Percentiles rank a stretch among this genome's conserved stretches.
Evolutionary conservation across 2,329 filamentous ascomycete genomes (phyloP).

Genomic region (Dryadomyces quercivorus): DNA sequence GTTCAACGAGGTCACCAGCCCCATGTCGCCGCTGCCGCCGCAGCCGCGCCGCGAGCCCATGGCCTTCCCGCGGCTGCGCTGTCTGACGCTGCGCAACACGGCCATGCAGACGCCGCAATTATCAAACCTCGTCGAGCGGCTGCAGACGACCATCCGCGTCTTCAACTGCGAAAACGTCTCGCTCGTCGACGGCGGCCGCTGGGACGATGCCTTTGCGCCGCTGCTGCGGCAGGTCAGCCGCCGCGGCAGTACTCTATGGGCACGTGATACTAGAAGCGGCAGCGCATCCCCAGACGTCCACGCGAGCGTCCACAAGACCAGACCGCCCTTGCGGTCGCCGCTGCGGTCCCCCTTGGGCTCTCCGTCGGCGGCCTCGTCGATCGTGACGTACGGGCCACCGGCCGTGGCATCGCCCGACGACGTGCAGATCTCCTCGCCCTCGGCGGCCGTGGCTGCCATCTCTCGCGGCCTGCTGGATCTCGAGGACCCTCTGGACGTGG

Average conservation of each 20-base stretch:
- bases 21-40: conserved; percentile 49
- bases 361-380: conserved; percentile 5
- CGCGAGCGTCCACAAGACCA: conserved; percentile 15
- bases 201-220: conserved; percentile 72
- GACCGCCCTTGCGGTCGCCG: conserved; percentile 1
- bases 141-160: conserved; percentile 57
- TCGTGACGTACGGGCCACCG: neutral
- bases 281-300: conserved; percentile 11
- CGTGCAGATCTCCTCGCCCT: conserved; percentile 32
- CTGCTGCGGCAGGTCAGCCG: conserved; percentile 39
- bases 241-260: conserved; percentile 28
- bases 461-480: conserved; percentile 34
- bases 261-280: conserved; percentile 16
- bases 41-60: conserved; percentile 40
- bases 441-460: conserved; percentile 42
- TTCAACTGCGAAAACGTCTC: conserved; percentile 71
- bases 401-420: conserved; percentile 13
- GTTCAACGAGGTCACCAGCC: conserved; percentile 51
- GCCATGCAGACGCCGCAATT: conserved; percentile 62
- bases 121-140: conserved; percentile 51
- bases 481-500: conserved; percentile 17
- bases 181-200: conserved; percentile 55
- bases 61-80: conserved; percentile 53
- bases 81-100: conserved; percentile 61
- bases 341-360: neutral